Evolutionary conservation across 352 stramenopile genomes (phyloP), one percentile per base, ranked within the genome.

Genomic region (Phytophthora rubi): DNA sequence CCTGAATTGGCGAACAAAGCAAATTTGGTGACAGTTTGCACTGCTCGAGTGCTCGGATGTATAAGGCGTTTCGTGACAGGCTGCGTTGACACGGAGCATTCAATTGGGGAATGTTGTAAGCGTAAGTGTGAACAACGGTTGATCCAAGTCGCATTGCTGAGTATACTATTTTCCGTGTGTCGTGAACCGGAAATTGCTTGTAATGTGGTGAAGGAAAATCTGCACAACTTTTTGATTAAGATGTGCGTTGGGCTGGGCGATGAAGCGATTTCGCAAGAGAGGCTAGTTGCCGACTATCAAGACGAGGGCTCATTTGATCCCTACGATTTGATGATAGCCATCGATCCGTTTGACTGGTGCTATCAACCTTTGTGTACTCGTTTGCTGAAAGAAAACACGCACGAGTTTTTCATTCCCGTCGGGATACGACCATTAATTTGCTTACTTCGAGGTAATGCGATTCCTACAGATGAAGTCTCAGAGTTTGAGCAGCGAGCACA

Each of bases 291-390:
- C 52, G 23, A 51, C 16, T 53, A 6, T 5, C 51, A 63, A 44
- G 12, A 42, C 3, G 33, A 54, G 12, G 21, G 57, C 48, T 18
- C 28, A 52, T 62, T 75, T 47, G 75, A 90, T 16, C 62, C 71
- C 7, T 26, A 65, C 1, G 85, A 92, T 39, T 33, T 85, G 5
- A 56, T 87, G 44, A 52, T 90, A 9, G 48, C 65, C 0, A 59
- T 92, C 4, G 85, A 91, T 44, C 74, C 83, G 4, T 90, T 91
- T 23, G 77, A 92, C 61, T 92, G 85, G 85, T 80, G 75, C 47
- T 83, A 75, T 35, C 65, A 79, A 15, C 45, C 76, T 18, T 53
- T 80, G 16, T 88, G 70, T 16, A 63, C 28, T 47, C 53, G 37
- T 15, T 64, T 81, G 58, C 16, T 56, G 9, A 57, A 69, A 53